These are phyloP conservation scores for Corylus heterophylla DNA, from an alignment of 306 rosid species.

Conservation along the genomic window DNA sequence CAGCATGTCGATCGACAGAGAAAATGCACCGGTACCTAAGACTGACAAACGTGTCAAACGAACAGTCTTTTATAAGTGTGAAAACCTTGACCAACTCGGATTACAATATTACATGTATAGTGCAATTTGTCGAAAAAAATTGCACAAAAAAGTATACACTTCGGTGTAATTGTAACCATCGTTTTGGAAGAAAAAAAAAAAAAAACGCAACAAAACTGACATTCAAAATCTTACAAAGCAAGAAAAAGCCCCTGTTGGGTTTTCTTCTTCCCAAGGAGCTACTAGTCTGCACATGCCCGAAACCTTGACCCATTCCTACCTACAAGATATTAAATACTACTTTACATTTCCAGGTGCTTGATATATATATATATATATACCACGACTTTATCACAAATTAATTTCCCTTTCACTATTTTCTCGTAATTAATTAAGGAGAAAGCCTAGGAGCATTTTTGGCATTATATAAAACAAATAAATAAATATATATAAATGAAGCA, in stretches of 20 bases:
- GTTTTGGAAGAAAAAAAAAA: background rate
- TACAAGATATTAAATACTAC: background rate
- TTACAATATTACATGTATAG: slow-evolving; percentile 10
- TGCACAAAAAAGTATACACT: background rate
- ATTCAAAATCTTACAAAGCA: background rate
- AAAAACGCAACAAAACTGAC: background rate
- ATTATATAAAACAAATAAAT: no score
- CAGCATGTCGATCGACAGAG: slow-evolving; percentile 16
- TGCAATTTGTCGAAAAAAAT: slow-evolving; percentile 23
- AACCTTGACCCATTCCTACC: background rate
- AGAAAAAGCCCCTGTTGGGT: background rate
- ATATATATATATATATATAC: background rate
- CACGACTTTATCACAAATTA: background rate
- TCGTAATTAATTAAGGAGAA: no score
- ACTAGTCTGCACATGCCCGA: background rate
- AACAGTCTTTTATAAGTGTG: slow-evolving; percentile 28
- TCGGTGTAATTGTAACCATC: background rate
- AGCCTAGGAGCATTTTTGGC: background rate
- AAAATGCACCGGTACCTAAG: slow-evolving; percentile 12
- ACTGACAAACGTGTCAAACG: slow-evolving; percentile 34
- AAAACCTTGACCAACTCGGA: slow-evolving; percentile 46
- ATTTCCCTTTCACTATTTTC: background rate
- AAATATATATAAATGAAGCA: background rate
- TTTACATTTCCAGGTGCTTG: background rate
- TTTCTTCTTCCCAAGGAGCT: slow-evolving; percentile 2